Percentiles rank a stretch among this genome's conserved stretches.
Conservation (phyloP, 352 stramenopile genomes). For the Phytopythium vexans region DNA sequence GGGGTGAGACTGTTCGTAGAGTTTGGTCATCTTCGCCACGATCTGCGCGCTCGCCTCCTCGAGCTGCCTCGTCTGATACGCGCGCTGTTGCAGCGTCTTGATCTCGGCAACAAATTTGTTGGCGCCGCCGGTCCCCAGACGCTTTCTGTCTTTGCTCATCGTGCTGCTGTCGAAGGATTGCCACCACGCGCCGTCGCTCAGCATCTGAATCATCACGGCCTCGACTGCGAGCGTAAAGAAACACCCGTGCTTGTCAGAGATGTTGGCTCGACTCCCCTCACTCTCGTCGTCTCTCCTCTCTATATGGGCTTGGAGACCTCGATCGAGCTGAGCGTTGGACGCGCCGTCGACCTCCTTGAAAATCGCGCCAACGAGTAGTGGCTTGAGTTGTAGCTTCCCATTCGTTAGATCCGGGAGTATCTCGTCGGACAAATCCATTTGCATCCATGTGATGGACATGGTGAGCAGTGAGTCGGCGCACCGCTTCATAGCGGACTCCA, state of each 20-base stretch:
- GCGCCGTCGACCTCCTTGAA: constrained; percentile 47
- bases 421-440: constrained; percentile 60
- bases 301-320: constrained; percentile 32
- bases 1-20: constrained; percentile 55
- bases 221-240: constrained; percentile 44
- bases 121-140: constrained; percentile 51
- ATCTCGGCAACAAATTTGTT: constrained; percentile 75
- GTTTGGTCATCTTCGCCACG: constrained; percentile 35
- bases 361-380: constrained; percentile 52
- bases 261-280: constrained; percentile 5
- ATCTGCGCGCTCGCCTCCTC: constrained; percentile 29
- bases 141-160: constrained; percentile 26
- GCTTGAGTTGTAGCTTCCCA: constrained; percentile 8
- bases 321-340: constrained; percentile 60
- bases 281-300: constrained; percentile 7
- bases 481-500: constrained; percentile 48
- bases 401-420: constrained; percentile 29
- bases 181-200: constrained; percentile 62
- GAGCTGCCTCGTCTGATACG: constrained; percentile 28
- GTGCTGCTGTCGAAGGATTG: constrained; percentile 28
- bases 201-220: constrained; percentile 52
- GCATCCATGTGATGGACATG: constrained; percentile 66
- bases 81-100: constrained; percentile 36
- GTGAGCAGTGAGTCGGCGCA: constrained; percentile 62
- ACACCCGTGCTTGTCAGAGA: constrained; percentile 14